phyloP scores from a whole-genome alignment of 495 filamentous ascomycete genomes.

The Penicillium coffeae region DNA sequence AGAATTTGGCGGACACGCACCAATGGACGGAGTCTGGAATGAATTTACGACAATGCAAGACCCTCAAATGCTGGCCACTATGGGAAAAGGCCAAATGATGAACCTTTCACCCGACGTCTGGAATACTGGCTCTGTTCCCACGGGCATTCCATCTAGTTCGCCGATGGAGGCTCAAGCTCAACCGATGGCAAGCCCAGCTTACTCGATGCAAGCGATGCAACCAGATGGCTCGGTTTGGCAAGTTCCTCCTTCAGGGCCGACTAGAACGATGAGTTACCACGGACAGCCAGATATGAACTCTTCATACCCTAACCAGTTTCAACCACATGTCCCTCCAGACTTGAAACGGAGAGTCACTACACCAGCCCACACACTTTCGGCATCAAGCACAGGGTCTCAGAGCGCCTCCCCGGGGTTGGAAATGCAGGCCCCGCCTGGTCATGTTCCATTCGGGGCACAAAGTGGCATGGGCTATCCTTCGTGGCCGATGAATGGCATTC shows the following conservation, averaged over 20 bases:
- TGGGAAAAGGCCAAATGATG: conserved; percentile 37
- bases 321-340: conserved; percentile 35
- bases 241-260: conserved; percentile 24
- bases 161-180: conserved; percentile 33
- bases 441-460: conserved; percentile 34
- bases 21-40: conserved; percentile 41
- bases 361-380: conserved; percentile 30
- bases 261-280: conserved; percentile 39
- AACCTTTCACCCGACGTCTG: conserved; percentile 33
- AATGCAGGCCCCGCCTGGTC: conserved; percentile 28
- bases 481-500: conserved; percentile 40
- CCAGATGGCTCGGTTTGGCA: conserved; percentile 41
- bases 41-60: conserved; percentile 43
- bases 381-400: conserved; percentile 21
- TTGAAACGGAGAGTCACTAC: conserved; percentile 44
- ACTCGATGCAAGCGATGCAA: conserved; percentile 37
- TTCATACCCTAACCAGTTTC: conserved; percentile 28
- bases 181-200: conserved; percentile 28
- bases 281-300: conserved; percentile 30
- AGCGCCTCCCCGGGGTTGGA: conserved; percentile 24
- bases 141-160: conserved; percentile 23
- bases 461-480: conserved; percentile 31
- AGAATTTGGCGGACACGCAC: conserved; percentile 27
- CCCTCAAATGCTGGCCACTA: conserved; percentile 34
- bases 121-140: conserved; percentile 24